Conservation (phyloP, 306 rosid species). For the Crataegus laevigata region DNA sequence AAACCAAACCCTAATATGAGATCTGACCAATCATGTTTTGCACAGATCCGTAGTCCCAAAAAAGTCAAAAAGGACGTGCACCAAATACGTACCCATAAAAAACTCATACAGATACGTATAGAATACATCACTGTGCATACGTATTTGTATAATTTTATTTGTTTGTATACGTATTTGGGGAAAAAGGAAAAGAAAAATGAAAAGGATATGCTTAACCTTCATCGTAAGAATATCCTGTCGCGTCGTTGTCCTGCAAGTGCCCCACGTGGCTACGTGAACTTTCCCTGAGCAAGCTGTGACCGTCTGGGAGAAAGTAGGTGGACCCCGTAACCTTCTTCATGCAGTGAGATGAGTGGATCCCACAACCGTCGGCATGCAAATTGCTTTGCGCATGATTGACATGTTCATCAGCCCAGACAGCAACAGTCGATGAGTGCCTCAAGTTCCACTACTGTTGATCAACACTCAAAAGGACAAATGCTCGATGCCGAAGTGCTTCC, state of each 20-base stretch:
- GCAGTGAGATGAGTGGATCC: not conserved
- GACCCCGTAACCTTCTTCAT: not conserved
- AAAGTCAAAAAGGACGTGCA: not conserved
- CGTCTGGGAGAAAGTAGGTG: not conserved
- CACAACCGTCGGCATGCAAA: not conserved
- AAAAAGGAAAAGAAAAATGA: not conserved
- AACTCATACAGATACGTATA: not conserved
- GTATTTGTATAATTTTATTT: not conserved
- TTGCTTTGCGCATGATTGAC: not conserved
- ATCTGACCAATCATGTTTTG: not conserved
- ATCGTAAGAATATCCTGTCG: not conserved
- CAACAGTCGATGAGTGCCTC: too few relatives aligned
- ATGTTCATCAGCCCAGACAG: too few relatives aligned
- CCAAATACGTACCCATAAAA: not conserved
- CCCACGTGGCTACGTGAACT: constrained; percentile 22
- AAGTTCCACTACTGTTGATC: too few relatives aligned
- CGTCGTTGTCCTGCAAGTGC: not conserved
- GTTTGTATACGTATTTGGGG: not conserved
- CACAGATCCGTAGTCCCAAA: not conserved
- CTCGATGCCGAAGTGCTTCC: not conserved
- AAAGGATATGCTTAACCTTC: not conserved
- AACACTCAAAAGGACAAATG: not conserved
- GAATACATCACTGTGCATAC: too few relatives aligned
- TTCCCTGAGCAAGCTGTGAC: not conserved
- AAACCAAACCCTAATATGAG: not conserved